Evolutionary conservation across 441 rosid species (phyloP), one percentile per base, ranked within the genome.

Genomic region (Erysimum cheiri): DNA sequence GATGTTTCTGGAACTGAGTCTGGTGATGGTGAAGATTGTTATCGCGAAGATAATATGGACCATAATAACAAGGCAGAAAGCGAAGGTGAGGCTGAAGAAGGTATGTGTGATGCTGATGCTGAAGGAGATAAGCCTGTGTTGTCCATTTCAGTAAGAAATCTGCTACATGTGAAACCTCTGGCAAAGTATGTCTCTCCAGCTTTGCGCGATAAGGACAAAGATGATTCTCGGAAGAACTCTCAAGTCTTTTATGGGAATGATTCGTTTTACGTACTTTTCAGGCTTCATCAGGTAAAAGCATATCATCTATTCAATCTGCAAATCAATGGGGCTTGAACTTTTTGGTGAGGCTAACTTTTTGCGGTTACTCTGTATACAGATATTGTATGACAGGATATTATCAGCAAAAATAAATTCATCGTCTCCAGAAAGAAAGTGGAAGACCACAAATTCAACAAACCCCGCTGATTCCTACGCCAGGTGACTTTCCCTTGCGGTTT

Each of bases 241-340:
- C 75, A 73, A 40, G 76, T 91, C 79, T 96, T 96, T 79, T 96
- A 93, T 72, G 99, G 97, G 72, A 96, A 93, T 72, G 97, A 96
- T 84, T 93, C 97, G 33, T 91, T 88, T 77, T 93, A 93, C 60
- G 94, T 93, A 71, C 91, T 93, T 67, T 87, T 93, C 63, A 85
- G 98, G 84, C 99, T 96, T 87, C 99, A 96, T 79, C 99, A 88
- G 75, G 99, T 93, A 84, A 68, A n/a, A n/a, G 46, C 35, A 40
- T 2, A 54, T 53, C 12, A 54, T 15, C 22, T 40, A 41, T 57
- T 35, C 58, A 10, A 41, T 54, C 5, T 24, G 33, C 47, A 44
- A 19, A 31, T 55, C 57, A 60, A 0, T 12, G 67, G 6, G 1
- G 36, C 8, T 50, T 55, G 10, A 37, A 35, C 31, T 64, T 37